Evolutionary conservation across 1,284 basidiomycete genomes (phyloP).

Genomic region (Pterulicium gracile): DNA sequence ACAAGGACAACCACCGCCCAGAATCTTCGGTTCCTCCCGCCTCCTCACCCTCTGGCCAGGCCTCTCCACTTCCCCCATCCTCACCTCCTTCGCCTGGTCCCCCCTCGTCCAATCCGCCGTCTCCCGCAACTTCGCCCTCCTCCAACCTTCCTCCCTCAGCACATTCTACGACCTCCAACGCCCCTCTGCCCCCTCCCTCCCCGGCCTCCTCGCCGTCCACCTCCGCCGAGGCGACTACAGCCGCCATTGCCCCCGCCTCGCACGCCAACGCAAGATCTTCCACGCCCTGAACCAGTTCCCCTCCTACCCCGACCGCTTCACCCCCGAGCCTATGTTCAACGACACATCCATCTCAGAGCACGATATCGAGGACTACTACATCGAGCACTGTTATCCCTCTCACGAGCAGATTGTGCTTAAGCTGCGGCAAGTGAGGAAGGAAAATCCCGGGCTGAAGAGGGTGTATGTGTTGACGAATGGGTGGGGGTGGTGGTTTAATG

Average conservation of each 20-base stretch:
- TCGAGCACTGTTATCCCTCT: slow-evolving; percentile 45
- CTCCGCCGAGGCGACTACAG: slow-evolving; percentile 58
- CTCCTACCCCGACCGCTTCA: slow-evolving; percentile 38
- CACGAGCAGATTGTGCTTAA: slow-evolving; percentile 39
- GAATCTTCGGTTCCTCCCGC: slow-evolving; percentile 40
- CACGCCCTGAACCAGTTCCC: slow-evolving; percentile 50
- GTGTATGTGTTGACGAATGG: slow-evolving; percentile 54
- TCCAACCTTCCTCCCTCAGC: slow-evolving; percentile 23
- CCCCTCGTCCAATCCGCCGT: slow-evolving; percentile 43
- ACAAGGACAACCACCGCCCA: slow-evolving; percentile 14
- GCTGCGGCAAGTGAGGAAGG: slow-evolving; percentile 26
- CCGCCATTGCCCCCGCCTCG: slow-evolving; percentile 47
- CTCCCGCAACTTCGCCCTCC: slow-evolving; percentile 35
- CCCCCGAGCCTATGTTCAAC: slow-evolving; percentile 17
- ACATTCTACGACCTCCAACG: slow-evolving; percentile 13
- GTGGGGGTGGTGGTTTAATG: slow-evolving; percentile 36
- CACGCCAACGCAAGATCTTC: slow-evolving; percentile 35
- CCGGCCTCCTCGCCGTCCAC: slow-evolving; percentile 53
- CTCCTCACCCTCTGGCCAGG: slow-evolving; percentile 36
- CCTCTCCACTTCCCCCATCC: slow-evolving; percentile 39
- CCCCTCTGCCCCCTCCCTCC: slow-evolving; percentile 18
- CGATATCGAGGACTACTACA: slow-evolving; percentile 22
- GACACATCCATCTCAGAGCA: background rate
- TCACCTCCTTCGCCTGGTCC: slow-evolving; percentile 45
- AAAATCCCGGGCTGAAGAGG: slow-evolving; percentile 23